These are phyloP conservation scores for Diaporthe aspalathi DNA, from an alignment of 2,329 filamentous ascomycete genomes.

Conservation along the genomic window DNA sequence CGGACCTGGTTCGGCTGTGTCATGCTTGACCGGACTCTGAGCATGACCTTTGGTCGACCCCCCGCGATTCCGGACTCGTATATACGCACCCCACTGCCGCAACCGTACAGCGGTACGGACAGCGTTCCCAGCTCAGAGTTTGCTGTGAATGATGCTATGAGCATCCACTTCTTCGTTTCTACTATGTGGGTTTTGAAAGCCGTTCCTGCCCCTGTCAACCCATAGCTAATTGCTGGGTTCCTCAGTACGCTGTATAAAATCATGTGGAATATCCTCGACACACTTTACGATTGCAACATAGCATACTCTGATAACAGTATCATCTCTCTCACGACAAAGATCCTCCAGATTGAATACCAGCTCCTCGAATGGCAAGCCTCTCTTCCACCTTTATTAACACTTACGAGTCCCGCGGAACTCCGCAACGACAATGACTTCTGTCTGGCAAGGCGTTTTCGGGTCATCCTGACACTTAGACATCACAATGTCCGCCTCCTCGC, in stretches of 20 bases:
- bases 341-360: conserved; percentile 53
- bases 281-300: conserved; percentile 57
- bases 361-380: conserved; percentile 52
- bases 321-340: conserved; percentile 46
- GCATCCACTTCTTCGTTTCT: conserved; percentile 47
- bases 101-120: background rate
- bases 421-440: conserved; percentile 38
- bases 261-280: conserved; percentile 52
- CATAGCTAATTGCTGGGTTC: background rate
- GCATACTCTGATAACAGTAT: conserved; percentile 42
- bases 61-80: conserved; percentile 58
- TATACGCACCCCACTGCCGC: conserved; percentile 53
- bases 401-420: conserved; percentile 44
- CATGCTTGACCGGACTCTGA: conserved; percentile 59
- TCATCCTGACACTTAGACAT: conserved; percentile 53
- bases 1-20: conserved; percentile 63
- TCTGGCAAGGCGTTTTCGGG: conserved; percentile 49
- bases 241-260: conserved; percentile 49
- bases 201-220: too few species aligned
- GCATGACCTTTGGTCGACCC: conserved; percentile 64
- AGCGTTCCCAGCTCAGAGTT: conserved; percentile 14
- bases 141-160: conserved; percentile 17
- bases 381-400: conserved; percentile 46
- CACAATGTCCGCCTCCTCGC: conserved; percentile 49
- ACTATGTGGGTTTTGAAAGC: conserved; percentile 46